Percentiles rank a stretch among this genome's conserved stretches.
Evolutionary conservation across 208 protist species (phyloP).

Genomic region (Cochliopodium minus): DNA sequence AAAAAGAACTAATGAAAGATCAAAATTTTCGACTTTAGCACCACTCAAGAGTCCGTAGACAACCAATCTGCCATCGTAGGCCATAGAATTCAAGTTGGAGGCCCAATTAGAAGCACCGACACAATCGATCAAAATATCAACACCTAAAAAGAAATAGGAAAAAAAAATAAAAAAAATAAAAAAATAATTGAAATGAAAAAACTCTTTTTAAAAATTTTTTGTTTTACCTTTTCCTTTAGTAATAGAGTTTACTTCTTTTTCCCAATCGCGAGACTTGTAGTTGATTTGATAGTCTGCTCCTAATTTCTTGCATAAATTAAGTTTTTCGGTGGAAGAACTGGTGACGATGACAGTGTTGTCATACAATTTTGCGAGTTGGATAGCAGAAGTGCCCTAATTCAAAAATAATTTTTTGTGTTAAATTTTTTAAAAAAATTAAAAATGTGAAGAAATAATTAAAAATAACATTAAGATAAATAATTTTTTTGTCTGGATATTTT

Average conservation of each 20-base stretch:
- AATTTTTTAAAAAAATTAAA: too few relatives aligned
- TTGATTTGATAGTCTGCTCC: slow-evolving; percentile 20
- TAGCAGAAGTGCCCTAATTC: background rate
- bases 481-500: too few relatives aligned
- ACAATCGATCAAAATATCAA: slow-evolving; percentile 26
- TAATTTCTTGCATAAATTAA: slow-evolving; percentile 10
- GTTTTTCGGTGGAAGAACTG: slow-evolving; percentile 18
- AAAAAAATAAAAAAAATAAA: too few relatives aligned
- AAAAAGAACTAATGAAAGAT: too few relatives aligned
- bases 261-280: slow-evolving; percentile 19
- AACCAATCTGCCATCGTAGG: background rate
- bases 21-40: too few relatives aligned
- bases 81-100: background rate
- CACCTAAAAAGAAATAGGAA: too few relatives aligned
- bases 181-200: too few relatives aligned
- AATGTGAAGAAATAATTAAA: too few relatives aligned
- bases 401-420: too few relatives aligned
- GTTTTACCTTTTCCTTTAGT: slow-evolving; percentile 16
- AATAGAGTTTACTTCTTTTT: background rate
- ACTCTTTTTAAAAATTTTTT: too few relatives aligned
- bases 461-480: too few relatives aligned
- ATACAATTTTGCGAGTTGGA: background rate
- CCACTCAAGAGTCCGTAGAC: too few relatives aligned
- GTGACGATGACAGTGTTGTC: background rate
- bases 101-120: slow-evolving; percentile 22